phyloP scores from a whole-genome alignment of 148 eudicot species.

The Beta vulgaris region DNA sequence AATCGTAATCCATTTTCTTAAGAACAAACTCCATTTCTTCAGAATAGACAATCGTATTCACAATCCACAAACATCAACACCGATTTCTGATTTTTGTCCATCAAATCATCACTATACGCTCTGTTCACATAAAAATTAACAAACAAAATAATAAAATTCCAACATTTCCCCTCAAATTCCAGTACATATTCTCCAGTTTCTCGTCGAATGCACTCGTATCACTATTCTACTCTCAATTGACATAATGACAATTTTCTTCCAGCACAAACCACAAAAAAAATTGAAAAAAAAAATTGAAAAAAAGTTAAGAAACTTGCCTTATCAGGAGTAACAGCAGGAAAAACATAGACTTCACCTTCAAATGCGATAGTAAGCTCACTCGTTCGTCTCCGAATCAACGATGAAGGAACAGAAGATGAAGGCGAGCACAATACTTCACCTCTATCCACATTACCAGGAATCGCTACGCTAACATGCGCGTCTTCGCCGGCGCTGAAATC shows the following conservation, averaged over 20 bases:
- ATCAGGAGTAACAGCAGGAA: constrained; percentile 64
- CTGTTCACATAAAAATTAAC: neutral
- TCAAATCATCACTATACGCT: neutral
- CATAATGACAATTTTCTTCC: no score
- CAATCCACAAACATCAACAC: neutral
- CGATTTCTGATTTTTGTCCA: no score
- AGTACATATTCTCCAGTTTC: neutral
- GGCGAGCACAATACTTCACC: neutral
- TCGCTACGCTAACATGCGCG: constrained; percentile 13
- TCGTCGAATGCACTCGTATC: neutral
- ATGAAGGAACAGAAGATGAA: constrained; percentile 2
- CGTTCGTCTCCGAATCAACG: constrained; percentile 10
- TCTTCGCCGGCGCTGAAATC: constrained; percentile 23
- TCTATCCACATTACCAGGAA: constrained; percentile 11
- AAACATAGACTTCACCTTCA: constrained; percentile 58
- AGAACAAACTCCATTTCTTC: neutral
- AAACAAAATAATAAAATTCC: neutral
- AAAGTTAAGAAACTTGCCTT: constrained; percentile 39
- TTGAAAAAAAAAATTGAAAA: neutral
- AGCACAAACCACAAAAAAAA: neutral
- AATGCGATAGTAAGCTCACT: constrained; percentile 63
- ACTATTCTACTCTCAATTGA: neutral
- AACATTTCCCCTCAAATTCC: neutral
- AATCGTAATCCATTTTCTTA: no score
- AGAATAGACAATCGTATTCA: no score